Evolutionary conservation across 495 filamentous ascomycete genomes (phyloP), one percentile per base, ranked within the genome.

Genomic region (Lophiotrema nucula): DNA sequence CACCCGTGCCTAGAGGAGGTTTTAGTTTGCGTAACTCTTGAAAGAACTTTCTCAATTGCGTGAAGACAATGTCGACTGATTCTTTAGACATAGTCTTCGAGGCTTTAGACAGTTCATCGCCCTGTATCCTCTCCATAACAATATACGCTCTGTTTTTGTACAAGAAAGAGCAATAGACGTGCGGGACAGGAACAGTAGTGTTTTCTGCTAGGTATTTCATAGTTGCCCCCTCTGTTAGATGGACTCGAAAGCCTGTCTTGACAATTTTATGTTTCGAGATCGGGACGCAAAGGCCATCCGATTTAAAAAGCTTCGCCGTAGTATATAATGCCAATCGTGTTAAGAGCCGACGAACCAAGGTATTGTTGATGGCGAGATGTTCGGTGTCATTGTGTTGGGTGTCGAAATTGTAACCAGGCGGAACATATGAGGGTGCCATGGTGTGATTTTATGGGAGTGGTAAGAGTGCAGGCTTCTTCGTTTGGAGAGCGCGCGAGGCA

Each of bases 101-200:
- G 3, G 27, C 57, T 19, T 35, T 26, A 11, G 60, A 28, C 3
- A 65, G 35, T 23, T 48, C 73, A 19, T 75, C 69, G 19, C 78
- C 80, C 11, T 72, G 48, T 37, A 81, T 76, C 57, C 74, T 70
- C 49, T 81, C 72, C 76, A 81, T 81, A 39, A 77, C 69, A 47
- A 81, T 81, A 51, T 77, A 82, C 0, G 74, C 76, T 22, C 55
- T 51, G 3, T 65, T 75, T 39, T 65, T 64, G 60, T 66, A 68
- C 11, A 53, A 70, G 57, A 82, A 82, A 25, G 78, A 68, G 64
- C 74, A 81, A 49, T 73, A 65, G 43, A 82, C 68, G 50, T 73
- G 74, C 2, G 78, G 80, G 0, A 81, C 76, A 6, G 80, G 79
- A 25, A 84, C 73, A 8, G 73, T 72, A 2, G 79, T 83, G 31